A percentile compares a stretch with the other conserved stretches of the same genome.
Conservation (phyloP, 345 rosid species). For the Carallia brachiata region DNA sequence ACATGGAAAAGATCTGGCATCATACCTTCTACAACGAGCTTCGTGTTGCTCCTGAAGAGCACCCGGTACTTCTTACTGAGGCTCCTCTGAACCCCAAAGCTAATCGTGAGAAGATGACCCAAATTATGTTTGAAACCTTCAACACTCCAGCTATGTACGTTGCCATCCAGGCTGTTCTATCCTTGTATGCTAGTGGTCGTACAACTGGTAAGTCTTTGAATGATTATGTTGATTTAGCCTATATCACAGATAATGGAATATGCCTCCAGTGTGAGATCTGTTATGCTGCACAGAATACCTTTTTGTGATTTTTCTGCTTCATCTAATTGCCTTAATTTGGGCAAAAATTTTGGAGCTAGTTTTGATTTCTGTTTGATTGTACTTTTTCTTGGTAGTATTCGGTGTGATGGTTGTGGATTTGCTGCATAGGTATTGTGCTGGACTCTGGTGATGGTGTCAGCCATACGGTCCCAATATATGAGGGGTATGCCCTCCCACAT, state of each 20-base stretch:
- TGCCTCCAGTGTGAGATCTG: background rate
- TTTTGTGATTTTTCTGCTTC: background rate
- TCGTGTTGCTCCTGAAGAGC: slow-evolving; percentile 59
- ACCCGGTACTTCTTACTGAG: slow-evolving; percentile 59
- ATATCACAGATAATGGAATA: background rate
- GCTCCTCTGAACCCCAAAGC: slow-evolving; percentile 66
- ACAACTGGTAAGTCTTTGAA: slow-evolving; percentile 34
- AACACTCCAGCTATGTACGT: slow-evolving; percentile 41
- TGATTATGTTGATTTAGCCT: background rate
- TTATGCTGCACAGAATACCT: too few species aligned
- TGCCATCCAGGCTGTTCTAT: slow-evolving; percentile 49
- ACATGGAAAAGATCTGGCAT: slow-evolving; percentile 57
- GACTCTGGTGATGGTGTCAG: slow-evolving; percentile 36
- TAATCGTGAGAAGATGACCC: slow-evolving; percentile 59
- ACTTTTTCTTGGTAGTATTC: background rate
- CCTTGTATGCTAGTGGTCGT: slow-evolving; percentile 66
- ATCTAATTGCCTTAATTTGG: background rate
- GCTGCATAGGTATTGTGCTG: slow-evolving; percentile 26
- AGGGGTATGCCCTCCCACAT: slow-evolving; percentile 31
- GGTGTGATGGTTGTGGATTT: background rate
- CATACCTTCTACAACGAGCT: slow-evolving; percentile 58
- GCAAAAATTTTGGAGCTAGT: too few species aligned
- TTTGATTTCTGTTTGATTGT: background rate
- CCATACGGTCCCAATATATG: slow-evolving; percentile 29
- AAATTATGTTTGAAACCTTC: slow-evolving; percentile 51